Evolutionary conservation across 1,284 basidiomycete species (phyloP), one percentile per base, ranked within the genome.

Genomic region (Cutaneotrichosporon spelunceum): DNA sequence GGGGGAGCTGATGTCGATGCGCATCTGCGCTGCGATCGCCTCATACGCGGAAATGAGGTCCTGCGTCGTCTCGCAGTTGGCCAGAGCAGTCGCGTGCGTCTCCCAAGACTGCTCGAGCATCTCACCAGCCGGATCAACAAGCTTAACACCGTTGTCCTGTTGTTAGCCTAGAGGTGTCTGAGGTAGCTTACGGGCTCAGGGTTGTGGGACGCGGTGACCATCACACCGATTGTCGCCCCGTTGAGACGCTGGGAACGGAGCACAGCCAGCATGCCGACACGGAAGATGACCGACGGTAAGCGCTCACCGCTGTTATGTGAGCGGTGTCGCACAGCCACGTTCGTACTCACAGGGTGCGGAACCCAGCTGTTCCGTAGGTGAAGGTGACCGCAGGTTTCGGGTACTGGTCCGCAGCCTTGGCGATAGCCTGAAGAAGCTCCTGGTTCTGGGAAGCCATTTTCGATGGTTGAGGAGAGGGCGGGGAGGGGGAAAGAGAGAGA

Each of bases 151-250:
- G 77, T 99, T 99, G 79, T 99, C 96, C 91, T 97, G 4, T 9
- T 6, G 54, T 48, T 47, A 62, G 50, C 44, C 24, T 10, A 4
- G 24, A 13, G 4, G 9, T 10, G 10, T 6, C 8, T 11, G 24
- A 50, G 16, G 16, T 14, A 19, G 5, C 84, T 68, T 71, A 94
- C 93, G 72, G 87, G 84, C 77, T 95, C 95, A 21, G 95, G 95
- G 78, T 99, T 99, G 80, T 99, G 96, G 26, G 93, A 96, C 4
- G 96, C 96, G 42, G 96, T 99, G 72, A 99, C 89, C 96, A 99
- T 99, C 24, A 99, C 89, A 33, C 96, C 96, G 71, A 99, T 90
- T 36, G 88, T 89, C 76, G 89, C 90, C 53, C 96, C 94, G 74
- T 89, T 88, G 39, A 94, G 82, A 67, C 86, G 88, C 81, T 91